A percentile compares a stretch with the other conserved stretches of the same genome.
phyloP scores from a whole-genome alignment of 1,139 yeast genomes.

The Yamadazyma friedrichii region DNA sequence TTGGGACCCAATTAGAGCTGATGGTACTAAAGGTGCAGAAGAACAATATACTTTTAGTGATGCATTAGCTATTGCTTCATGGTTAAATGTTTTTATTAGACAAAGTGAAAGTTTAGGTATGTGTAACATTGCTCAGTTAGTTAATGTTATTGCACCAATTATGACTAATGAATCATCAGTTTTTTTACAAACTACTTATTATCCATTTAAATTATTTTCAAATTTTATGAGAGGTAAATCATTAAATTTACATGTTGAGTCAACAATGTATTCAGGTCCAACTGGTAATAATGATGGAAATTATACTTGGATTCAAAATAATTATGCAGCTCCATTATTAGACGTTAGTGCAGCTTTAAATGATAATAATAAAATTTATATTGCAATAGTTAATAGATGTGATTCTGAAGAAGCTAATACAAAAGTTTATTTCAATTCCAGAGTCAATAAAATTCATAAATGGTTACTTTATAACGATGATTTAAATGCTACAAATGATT shows the following conservation, averaged over 20 bases:
- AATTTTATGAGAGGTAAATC: slow-evolving; percentile 29
- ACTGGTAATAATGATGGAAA: slow-evolving; percentile 22
- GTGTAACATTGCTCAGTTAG: slow-evolving; percentile 33
- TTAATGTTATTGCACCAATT: slow-evolving; percentile 34
- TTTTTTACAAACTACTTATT: slow-evolving; percentile 27
- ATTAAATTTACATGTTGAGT: slow-evolving; percentile 24
- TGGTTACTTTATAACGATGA: slow-evolving; percentile 27
- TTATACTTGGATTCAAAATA: slow-evolving; percentile 22
- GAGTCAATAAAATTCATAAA: slow-evolving; percentile 12
- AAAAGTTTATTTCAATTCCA: slow-evolving; percentile 15
- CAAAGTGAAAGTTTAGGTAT: slow-evolving; percentile 27
- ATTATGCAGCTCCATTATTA: slow-evolving; percentile 19
- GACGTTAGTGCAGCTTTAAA: slow-evolving; percentile 18
- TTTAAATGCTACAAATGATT: slow-evolving; percentile 20
- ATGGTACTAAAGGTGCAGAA: slow-evolving; percentile 28
- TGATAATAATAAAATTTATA: slow-evolving; percentile 15
- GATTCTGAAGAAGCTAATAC: slow-evolving; percentile 20
- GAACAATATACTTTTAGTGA: slow-evolving; percentile 28
- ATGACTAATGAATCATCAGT: slow-evolving; percentile 24
- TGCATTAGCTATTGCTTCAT: slow-evolving; percentile 30
- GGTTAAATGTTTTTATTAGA: slow-evolving; percentile 31
- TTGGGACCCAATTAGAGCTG: slow-evolving; percentile 33
- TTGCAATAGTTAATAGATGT: slow-evolving; percentile 28
- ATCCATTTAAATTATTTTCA: slow-evolving; percentile 25
- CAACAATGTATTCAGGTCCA: slow-evolving; percentile 23